These are phyloP conservation scores for Aspergillus fructus DNA, from an alignment of 2,329 filamentous ascomycete genomes.

Conservation along the genomic window DNA sequence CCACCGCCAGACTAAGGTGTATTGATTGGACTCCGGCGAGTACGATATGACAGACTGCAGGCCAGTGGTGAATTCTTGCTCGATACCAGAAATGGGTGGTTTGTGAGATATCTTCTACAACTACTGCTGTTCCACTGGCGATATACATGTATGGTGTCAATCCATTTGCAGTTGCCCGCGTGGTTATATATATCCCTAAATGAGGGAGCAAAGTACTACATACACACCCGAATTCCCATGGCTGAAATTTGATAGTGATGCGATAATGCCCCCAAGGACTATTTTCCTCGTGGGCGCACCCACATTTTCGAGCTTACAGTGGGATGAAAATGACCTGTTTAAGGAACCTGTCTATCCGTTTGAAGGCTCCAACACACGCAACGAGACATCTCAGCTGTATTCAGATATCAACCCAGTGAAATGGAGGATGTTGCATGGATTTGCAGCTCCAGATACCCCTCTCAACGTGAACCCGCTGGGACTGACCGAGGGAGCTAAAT, in stretches of 20 bases:
- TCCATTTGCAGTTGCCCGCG: not conserved
- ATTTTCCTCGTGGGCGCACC: constrained; percentile 65
- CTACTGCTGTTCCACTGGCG: not conserved
- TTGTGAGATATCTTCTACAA: not conserved
- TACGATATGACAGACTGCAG: not conserved
- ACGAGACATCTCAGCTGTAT: constrained; percentile 7
- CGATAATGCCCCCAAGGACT: constrained; percentile 30
- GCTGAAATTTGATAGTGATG: not conserved
- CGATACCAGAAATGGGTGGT: not conserved
- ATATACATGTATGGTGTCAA: not conserved
- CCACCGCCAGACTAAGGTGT: not conserved
- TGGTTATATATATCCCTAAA: not conserved
- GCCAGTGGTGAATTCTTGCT: not conserved
- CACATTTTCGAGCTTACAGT: constrained; percentile 52
- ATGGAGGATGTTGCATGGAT: constrained; percentile 31
- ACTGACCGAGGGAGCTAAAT: constrained; percentile 20
- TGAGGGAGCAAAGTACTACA: not conserved
- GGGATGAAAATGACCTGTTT: constrained; percentile 54
- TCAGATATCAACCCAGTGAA: constrained; percentile 20
- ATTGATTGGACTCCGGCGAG: not conserved
- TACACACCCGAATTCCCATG: not conserved
- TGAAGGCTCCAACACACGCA: constrained; percentile 9
- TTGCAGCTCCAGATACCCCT: constrained; percentile 7
- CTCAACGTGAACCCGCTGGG: not conserved
- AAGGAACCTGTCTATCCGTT: constrained; percentile 44